Evolutionary conservation across 179 eudicot species (phyloP).

Genomic region (Heliamphora pulchella): DNA sequence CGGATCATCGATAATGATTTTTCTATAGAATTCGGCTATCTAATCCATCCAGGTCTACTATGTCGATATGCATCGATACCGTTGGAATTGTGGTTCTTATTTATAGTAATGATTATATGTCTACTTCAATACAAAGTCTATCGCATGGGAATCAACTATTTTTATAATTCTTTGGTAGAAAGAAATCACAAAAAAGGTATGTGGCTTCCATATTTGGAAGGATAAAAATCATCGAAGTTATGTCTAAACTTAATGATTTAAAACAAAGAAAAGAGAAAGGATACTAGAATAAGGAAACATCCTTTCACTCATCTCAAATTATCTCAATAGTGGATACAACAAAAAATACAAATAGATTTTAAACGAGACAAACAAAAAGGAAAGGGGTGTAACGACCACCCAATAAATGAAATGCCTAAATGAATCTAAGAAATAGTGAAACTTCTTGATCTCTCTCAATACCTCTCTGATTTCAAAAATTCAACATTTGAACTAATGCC

Average conservation of each 20-base stretch:
- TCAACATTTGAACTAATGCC: no score
- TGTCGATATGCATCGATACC: no score
- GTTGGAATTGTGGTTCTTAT: no score
- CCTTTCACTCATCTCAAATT: background rate
- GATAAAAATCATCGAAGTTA: background rate
- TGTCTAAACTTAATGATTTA: background rate
- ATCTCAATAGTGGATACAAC: background rate
- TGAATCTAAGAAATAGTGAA: no score
- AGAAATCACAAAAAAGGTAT: slow-evolving; percentile 1
- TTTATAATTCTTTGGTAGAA: background rate
- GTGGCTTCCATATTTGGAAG: background rate
- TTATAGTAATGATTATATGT: no score
- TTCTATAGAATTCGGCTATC: no score
- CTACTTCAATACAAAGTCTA: no score
- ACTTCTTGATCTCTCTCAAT: no score
- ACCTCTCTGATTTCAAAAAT: no score
- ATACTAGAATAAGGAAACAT: background rate
- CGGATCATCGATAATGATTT: no score
- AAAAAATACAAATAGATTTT: background rate
- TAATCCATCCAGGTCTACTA: no score
- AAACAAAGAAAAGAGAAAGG: background rate
- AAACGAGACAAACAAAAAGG: background rate
- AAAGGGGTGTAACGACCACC: background rate
- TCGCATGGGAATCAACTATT: background rate
- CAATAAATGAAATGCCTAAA: background rate